Percentiles rank a stretch among this genome's conserved stretches.
phyloP scores from a whole-genome alignment of 2,329 filamentous ascomycete species.

The Nigrospora sphaerica region DNA sequence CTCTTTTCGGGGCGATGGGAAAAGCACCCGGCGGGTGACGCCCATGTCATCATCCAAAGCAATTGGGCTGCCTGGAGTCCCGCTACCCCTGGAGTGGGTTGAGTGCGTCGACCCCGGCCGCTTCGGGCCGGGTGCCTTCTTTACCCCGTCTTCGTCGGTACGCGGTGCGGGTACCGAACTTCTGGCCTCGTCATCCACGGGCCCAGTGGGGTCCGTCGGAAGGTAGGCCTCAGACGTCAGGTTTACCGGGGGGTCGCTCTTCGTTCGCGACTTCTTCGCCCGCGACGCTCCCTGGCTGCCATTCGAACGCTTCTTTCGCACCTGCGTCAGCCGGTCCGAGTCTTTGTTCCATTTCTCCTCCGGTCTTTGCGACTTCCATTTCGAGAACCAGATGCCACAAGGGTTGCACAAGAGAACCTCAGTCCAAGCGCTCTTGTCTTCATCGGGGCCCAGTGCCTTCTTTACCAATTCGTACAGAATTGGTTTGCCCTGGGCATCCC shows the following conservation, averaged over 20 bases:
- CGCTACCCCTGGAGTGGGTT: conserved; percentile 47
- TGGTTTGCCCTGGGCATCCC: conserved; percentile 55
- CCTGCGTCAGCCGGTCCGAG: conserved; percentile 42
- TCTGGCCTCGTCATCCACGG: conserved; percentile 29
- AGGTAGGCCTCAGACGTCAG: conserved; percentile 48
- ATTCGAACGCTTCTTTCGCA: conserved; percentile 40
- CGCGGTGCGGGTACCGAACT: conserved; percentile 13
- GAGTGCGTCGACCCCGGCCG: conserved; percentile 38
- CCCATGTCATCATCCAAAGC: conserved; percentile 45
- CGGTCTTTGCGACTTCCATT: conserved; percentile 79
- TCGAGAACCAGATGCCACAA: conserved; percentile 91
- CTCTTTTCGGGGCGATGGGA: conserved; percentile 67
- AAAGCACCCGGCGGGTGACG: conserved; percentile 62
- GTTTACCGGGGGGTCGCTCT: conserved; percentile 36
- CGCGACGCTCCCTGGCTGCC: conserved; percentile 29
- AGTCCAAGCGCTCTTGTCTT: conserved; percentile 61
- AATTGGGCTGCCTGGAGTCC: conserved; percentile 51
- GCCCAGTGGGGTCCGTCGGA: conserved; percentile 45
- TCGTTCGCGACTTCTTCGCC: conserved; percentile 41
- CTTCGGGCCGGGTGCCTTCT: conserved; percentile 7
- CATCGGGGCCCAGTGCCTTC: conserved; percentile 56
- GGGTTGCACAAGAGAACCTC: conserved; percentile 84
- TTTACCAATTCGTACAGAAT: conserved; percentile 69
- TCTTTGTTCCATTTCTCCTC: conserved; percentile 74
- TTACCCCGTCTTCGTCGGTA: conserved; percentile 27